A percentile compares a stretch with the other conserved stretches of the same genome.
These are phyloP conservation scores for Beauveria australis DNA, from an alignment of 2,329 filamentous ascomycete genomes.

Conservation along the genomic window DNA sequence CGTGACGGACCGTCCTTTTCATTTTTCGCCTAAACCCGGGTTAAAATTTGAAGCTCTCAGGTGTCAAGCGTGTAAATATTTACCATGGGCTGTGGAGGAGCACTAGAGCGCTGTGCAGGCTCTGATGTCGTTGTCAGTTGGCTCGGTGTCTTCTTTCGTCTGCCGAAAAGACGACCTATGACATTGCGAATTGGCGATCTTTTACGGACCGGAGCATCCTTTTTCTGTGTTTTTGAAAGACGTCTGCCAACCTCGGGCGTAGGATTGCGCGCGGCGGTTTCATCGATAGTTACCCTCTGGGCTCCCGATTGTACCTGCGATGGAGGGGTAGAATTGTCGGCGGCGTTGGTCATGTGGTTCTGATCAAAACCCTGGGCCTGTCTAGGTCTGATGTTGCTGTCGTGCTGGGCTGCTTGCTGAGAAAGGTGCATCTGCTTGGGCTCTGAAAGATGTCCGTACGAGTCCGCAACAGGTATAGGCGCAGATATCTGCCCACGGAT, in stretches of 20 bases:
- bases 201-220: constrained; percentile 38
- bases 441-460: constrained; percentile 45
- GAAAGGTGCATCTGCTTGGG: not conserved
- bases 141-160: constrained; percentile 41
- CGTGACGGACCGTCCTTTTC: not conserved
- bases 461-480: constrained; percentile 47
- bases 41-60: not conserved
- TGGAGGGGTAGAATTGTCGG: not conserved
- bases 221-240: constrained; percentile 19
- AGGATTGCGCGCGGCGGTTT: not conserved
- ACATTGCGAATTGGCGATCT: constrained; percentile 50
- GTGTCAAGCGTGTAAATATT: constrained; percentile 11
- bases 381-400: not conserved
- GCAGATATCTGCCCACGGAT: constrained; percentile 54
- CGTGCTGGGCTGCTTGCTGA: not conserved
- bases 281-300: not conserved
- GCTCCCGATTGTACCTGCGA: not conserved
- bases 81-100: not conserved
- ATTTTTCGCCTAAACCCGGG: not conserved
- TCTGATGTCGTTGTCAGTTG: constrained; percentile 9
- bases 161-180: constrained; percentile 50
- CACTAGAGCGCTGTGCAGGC: not conserved
- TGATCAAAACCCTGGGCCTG: not conserved
- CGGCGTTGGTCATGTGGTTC: not conserved
- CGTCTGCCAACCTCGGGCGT: constrained; percentile 32